Evolutionary conservation across 345 rosid genomes (phyloP).

Genomic region (Combretum micranthum): DNA sequence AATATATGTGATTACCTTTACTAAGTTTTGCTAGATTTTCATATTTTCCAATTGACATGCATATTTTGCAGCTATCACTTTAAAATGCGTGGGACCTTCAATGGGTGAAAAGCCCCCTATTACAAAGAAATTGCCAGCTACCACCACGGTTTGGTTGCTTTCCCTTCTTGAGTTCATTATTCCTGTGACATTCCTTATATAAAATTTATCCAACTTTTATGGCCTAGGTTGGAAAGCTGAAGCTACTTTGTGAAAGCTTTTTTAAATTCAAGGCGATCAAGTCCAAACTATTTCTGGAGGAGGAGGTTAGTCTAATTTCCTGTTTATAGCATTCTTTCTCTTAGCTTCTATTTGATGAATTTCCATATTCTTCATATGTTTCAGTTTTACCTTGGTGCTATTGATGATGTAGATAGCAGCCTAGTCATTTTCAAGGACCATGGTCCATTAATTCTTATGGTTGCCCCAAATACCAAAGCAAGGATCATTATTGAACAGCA

Average conservation of each 20-base stretch:
- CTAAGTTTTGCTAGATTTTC: background rate
- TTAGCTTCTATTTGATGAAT: no score
- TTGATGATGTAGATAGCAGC: no score
- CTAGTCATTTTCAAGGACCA: no score
- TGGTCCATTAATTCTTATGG: no score
- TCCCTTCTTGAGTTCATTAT: slow-evolving; percentile 2
- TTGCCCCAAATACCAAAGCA: no score
- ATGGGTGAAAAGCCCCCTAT: slow-evolving; percentile 68
- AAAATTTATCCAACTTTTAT: no score
- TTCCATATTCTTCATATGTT: no score
- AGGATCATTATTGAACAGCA: no score
- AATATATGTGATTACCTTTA: background rate
- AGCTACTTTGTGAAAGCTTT: slow-evolving; percentile 69
- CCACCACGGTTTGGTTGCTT: slow-evolving; percentile 50
- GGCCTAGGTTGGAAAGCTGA: slow-evolving; percentile 74
- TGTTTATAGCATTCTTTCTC: background rate
- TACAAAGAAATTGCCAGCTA: slow-evolving; percentile 82
- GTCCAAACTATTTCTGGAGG: slow-evolving; percentile 56
- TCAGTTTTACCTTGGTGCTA: no score
- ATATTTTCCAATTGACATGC: slow-evolving; percentile 3
- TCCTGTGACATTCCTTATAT: background rate
- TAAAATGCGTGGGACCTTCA: slow-evolving; percentile 80
- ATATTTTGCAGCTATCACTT: slow-evolving; percentile 55
- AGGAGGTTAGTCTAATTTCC: slow-evolving; percentile 49
- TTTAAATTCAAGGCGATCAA: slow-evolving; percentile 56